A percentile compares a stretch with the other conserved stretches of the same genome.
Conservation (phyloP, 1,139 yeast species). For the Ogataea hybrid region DNA sequence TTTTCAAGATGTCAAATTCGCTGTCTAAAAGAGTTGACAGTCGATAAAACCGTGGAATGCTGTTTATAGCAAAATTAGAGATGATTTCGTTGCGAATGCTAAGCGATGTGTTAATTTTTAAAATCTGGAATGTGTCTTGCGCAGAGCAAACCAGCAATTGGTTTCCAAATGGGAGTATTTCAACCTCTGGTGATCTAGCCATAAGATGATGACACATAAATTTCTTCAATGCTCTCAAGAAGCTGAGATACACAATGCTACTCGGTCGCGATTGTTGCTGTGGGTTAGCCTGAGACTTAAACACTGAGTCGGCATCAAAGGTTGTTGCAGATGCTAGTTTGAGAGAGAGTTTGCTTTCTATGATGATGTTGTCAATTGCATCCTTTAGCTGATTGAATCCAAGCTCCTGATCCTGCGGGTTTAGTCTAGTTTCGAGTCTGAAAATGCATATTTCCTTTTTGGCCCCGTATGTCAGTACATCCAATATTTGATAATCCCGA, state of each 20-base stretch:
- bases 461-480: constrained; percentile 30
- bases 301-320: constrained; percentile 27
- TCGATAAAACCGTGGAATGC: constrained; percentile 22
- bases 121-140: constrained; percentile 20
- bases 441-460: constrained; percentile 31
- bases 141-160: constrained; percentile 25
- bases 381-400: constrained; percentile 31
- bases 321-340: constrained; percentile 27
- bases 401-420: constrained; percentile 18
- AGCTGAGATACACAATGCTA: constrained; percentile 32
- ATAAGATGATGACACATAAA: constrained; percentile 24
- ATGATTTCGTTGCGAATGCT: constrained; percentile 31
- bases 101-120: constrained; percentile 30
- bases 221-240: constrained; percentile 32
- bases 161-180: constrained; percentile 31
- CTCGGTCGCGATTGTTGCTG: constrained; percentile 25
- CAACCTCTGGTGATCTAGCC: constrained; percentile 12
- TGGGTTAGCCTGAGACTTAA: constrained; percentile 15
- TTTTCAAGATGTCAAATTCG: constrained; percentile 16
- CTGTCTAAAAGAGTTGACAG: constrained; percentile 20
- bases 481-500: constrained; percentile 27
- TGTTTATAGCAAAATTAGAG: constrained; percentile 27
- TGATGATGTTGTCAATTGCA: constrained; percentile 30
- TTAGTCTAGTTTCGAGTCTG: constrained; percentile 24
- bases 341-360: constrained; percentile 25